Evolutionary conservation across 768 basidiomycete species (phyloP).

Genomic region (Suillus subaureus): DNA sequence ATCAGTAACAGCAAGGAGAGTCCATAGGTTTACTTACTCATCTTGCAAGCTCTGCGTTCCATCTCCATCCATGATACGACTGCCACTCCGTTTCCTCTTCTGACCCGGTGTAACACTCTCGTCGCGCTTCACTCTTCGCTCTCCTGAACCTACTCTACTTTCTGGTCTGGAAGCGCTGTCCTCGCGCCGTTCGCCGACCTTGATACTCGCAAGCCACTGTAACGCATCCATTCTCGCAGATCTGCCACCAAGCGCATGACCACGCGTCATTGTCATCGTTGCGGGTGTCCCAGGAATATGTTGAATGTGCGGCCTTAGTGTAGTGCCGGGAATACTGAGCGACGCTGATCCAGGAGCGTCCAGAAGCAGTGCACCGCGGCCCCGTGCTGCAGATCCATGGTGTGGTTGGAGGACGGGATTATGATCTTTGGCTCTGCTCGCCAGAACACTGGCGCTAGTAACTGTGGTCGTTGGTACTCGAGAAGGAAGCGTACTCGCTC

Average conservation of each 20-base stretch:
- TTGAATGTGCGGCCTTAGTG: slow-evolving; percentile 1
- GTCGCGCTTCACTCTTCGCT: neutral
- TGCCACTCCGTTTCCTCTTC: slow-evolving; percentile 49
- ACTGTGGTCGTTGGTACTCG: slow-evolving; percentile 17
- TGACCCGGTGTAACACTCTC: slow-evolving; percentile 16
- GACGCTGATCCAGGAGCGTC: slow-evolving; percentile 39
- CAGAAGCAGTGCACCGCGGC: slow-evolving; percentile 27
- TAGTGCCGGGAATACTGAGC: slow-evolving; percentile 10
- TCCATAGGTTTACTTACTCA: slow-evolving; percentile 52
- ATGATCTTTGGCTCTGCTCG: neutral
- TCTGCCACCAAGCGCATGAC: slow-evolving; percentile 48
- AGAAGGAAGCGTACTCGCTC: slow-evolving; percentile 47
- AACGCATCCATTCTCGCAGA: slow-evolving; percentile 62
- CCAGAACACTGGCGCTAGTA: neutral
- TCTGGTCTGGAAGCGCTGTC: slow-evolving; percentile 55
- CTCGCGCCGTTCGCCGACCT: slow-evolving; percentile 56
- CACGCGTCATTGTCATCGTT: slow-evolving; percentile 49
- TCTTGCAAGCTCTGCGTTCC: slow-evolving; percentile 63
- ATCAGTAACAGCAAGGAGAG: slow-evolving; percentile 6
- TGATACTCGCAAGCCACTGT: slow-evolving; percentile 75
- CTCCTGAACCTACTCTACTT: slow-evolving; percentile 49
- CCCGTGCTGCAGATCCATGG: slow-evolving; percentile 35
- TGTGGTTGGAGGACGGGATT: slow-evolving; percentile 37
- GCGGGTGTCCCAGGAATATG: slow-evolving; percentile 24
- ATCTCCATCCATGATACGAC: slow-evolving; percentile 37